Evolutionary conservation across 176 grass and related monocot species (phyloP).

Genomic region (Canna indica): DNA sequence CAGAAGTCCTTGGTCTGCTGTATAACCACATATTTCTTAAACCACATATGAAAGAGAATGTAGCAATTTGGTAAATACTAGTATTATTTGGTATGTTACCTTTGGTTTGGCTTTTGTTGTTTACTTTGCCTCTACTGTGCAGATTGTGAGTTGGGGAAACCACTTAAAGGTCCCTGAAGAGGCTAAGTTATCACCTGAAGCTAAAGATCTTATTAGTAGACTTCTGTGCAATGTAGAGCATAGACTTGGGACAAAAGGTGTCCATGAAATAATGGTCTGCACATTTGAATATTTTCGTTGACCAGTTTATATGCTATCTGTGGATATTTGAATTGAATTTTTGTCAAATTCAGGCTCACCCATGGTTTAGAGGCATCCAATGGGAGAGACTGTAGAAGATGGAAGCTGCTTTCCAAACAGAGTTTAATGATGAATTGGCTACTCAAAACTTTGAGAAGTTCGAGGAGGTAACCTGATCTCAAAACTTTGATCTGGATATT

Average conservation of each 20-base stretch:
- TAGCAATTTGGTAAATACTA: background rate
- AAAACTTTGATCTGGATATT: no score
- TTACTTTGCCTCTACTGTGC: background rate
- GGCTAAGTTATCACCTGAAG: constrained; percentile 18
- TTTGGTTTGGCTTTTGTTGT: background rate
- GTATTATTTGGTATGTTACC: background rate
- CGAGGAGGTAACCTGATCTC: constrained; percentile 4
- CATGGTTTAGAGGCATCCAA: constrained; percentile 19
- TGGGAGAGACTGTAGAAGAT: constrained; percentile 24
- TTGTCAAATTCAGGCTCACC: constrained; percentile 7
- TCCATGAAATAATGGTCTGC: constrained; percentile 20
- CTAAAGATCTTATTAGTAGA: constrained; percentile 21
- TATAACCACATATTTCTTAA: no score
- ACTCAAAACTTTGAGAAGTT: constrained; percentile 29
- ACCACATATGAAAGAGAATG: no score
- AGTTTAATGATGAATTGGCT: constrained; percentile 26
- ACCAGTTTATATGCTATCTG: background rate
- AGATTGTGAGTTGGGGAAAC: constrained; percentile 24
- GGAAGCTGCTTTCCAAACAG: constrained; percentile 21
- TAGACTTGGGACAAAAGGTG: constrained; percentile 20
- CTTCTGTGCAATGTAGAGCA: constrained; percentile 20
- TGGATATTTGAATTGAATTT: background rate
- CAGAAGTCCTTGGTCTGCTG: no score
- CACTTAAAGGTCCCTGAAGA: constrained; percentile 22
- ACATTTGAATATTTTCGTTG: background rate